Evolutionary conservation across 495 filamentous ascomycete genomes (phyloP), one percentile per base, ranked within the genome.

Genomic region (Hypoxylon fragiforme): DNA sequence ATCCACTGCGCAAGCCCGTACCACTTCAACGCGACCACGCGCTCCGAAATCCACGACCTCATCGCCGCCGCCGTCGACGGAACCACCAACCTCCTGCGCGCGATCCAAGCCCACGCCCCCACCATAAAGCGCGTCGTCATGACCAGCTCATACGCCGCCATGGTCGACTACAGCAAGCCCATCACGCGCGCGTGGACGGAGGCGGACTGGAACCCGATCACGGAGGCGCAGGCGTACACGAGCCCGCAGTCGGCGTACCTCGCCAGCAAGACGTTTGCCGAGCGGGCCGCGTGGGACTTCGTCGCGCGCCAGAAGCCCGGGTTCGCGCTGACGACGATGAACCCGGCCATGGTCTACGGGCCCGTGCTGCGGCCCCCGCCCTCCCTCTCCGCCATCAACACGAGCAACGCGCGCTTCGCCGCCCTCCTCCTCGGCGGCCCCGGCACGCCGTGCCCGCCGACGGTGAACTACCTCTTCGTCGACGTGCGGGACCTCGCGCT

Each of bases 81-180:
- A 34, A 97, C 92, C 3, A 90, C 85, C 0, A 82, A 83, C 9
- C 84, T 97, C 46, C 73, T 97, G 36, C 80, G 81, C 53, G 85
- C 89, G 11, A 80, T 92, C 65, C 86, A 88, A 67, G 82, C 83
- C 43, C 76, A 79, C 52, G 90, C 90, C 0, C 90, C 91, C 0
- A 70, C 72, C 0, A 91, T 96, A 31, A 91, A 89, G 71, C 78
- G 85, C 45, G 88, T 96, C 8, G 85, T 92, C 39, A 80, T 96
- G 58, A 96, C 91, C 1, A 89, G 85, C 21, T 94, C 89, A 12
- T 96, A 92, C 70, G 92, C 91, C 6, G 77, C 88, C 14, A 87
- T 95, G n/a, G 20, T 59, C 7, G 46, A 59, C 14, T 12, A 5
- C 3, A 2, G 3, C 42, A 70, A 0, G 18, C 26, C 12, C 62